Evolutionary conservation across 2,329 filamentous ascomycete species (phyloP).

Genomic region (Penicillium sp.): DNA sequence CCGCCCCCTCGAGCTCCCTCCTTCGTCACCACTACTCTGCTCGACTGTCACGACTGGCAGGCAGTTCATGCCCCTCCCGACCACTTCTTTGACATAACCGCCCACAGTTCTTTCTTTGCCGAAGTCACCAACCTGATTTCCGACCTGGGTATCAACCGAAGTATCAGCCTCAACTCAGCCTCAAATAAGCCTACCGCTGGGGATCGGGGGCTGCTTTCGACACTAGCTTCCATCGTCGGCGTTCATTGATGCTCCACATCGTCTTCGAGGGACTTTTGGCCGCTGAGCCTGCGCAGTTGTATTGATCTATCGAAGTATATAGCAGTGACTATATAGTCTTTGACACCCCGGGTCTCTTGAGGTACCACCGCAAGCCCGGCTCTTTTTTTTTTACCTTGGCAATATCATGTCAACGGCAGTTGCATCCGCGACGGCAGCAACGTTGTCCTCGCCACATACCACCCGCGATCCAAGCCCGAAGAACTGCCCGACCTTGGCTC

Average conservation of each 20-base stretch:
- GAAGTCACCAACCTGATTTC: neutral
- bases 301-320: neutral
- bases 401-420: conserved; percentile 51
- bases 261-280: conserved; percentile 5
- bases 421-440: conserved; percentile 46
- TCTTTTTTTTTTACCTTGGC: neutral
- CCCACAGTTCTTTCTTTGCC: neutral
- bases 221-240: conserved; percentile 2
- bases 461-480: conserved; percentile 48
- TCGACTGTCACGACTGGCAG: neutral
- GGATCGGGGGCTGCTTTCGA: neutral
- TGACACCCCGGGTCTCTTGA: neutral
- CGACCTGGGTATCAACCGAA: neutral
- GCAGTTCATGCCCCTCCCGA: neutral
- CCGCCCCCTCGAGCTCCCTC: conserved; percentile 2
- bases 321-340: neutral
- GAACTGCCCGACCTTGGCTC: conserved; percentile 45
- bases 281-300: conserved; percentile 5
- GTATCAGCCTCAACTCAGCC: neutral
- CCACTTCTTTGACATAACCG: neutral
- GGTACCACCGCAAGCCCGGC: neutral
- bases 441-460: conserved; percentile 47
- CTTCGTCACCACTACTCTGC: conserved; percentile 2
- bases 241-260: conserved; percentile 13
- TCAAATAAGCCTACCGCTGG: neutral